Evolutionary conservation across 352 stramenopile species (phyloP).

Genomic region (Blastocystis sp.): DNA sequence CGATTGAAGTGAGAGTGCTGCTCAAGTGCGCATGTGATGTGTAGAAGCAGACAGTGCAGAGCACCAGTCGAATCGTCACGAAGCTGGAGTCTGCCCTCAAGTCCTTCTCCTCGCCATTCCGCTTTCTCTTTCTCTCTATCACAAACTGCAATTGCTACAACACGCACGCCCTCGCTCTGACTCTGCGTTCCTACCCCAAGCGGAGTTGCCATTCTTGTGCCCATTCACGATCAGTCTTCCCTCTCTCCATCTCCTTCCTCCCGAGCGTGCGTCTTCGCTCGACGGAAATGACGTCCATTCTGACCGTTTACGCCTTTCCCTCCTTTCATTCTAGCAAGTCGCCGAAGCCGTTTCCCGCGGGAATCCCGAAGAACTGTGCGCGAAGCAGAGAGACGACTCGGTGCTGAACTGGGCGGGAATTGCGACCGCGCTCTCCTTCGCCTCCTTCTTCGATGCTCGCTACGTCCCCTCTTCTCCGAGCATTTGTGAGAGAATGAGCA

Average conservation of each 20-base stretch:
- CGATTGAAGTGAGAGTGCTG: background rate
- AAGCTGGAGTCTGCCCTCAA: background rate
- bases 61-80: background rate
- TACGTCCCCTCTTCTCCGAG: background rate
- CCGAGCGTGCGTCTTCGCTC: no score
- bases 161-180: background rate
- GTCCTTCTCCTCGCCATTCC: background rate
- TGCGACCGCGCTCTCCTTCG: background rate
- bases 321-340: background rate
- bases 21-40: background rate
- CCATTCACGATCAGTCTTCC: background rate
- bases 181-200: conserved; percentile 18
- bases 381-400: background rate
- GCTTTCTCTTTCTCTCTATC: conserved; percentile 25
- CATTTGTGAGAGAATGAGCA: background rate
- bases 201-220: background rate
- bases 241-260: background rate
- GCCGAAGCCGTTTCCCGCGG: background rate
- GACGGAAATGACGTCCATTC: background rate
- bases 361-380: background rate
- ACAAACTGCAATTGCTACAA: background rate
- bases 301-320: background rate
- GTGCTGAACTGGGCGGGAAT: background rate
- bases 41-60: conserved; percentile 1
- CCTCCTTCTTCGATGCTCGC: conserved; percentile 14